Evolutionary conservation across 495 filamentous ascomycete species (phyloP), one percentile per base, ranked within the genome.

Genomic region (Hypoxylon rickii): DNA sequence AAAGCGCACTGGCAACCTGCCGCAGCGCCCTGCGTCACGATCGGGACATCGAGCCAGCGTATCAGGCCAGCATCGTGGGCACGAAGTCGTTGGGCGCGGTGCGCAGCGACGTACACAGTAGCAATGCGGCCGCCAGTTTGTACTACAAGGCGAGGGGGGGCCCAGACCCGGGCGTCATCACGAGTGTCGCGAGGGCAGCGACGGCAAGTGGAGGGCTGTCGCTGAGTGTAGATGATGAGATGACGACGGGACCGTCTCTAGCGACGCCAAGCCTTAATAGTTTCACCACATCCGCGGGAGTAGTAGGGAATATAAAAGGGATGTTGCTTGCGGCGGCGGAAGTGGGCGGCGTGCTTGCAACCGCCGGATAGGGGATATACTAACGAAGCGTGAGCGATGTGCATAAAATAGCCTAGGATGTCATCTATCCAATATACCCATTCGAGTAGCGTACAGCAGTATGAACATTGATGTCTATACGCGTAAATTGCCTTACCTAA

Each of bases 131-230:
- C 15, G 64, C 72, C 10, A 69, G 66, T 47, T 44, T 72, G 18
- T 74, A 77, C 40, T 72, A 65, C 50, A 75, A 73, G 3, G 49
- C 66, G 0, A 70, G 38, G 8, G 56, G 54, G 0, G 34, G 44
- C 12, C 70, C 69, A 47, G 73, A 70, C 0, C 70, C 69, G 0
- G 71, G 74, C 3, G 19, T 39, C 7, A 72, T 75, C 47, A 76
- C 71, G 18, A 69, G 73, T 6, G 64, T 50, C 22, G 73, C 73
- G 7, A 61, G 69, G 31, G 51, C 51, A 4, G 73, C 73, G 2
- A 71, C 66, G 33, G 26, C n/a, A n/a, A n/a, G n/a, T n/a, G n/a
- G n/a, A n/a, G n/a, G n/a, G n/a, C n/a, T n/a, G n/a, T n/a, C n/a
- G n/a, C n/a, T n/a, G n/a, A n/a, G n/a, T n/a, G n/a, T n/a, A n/a